Evolutionary conservation across 192 early-diverging fungal genomes (phyloP).

Genomic region (Phlyctochytrium bullatum): DNA sequence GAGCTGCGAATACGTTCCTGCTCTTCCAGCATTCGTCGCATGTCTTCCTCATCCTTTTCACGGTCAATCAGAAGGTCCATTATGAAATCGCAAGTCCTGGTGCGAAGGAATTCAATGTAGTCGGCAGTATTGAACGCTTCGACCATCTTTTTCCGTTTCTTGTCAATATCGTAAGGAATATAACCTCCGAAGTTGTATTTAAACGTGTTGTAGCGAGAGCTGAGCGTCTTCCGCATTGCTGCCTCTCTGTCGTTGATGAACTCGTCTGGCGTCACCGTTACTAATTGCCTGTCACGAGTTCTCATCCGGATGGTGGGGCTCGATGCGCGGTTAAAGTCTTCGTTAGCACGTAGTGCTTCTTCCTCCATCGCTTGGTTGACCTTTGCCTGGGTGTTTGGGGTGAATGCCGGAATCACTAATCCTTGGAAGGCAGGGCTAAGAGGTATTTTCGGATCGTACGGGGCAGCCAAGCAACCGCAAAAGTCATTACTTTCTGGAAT

Average conservation of each 20-base stretch:
- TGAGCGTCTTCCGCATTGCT: slow-evolving; percentile 49
- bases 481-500: slow-evolving; percentile 27
- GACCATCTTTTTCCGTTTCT: slow-evolving; percentile 18
- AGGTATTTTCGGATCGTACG: slow-evolving; percentile 33
- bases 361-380: neutral
- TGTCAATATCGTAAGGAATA: slow-evolving; percentile 42
- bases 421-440: slow-evolving; percentile 24
- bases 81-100: slow-evolving; percentile 39
- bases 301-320: slow-evolving; percentile 29
- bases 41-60: slow-evolving; percentile 30
- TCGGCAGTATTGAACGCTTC: slow-evolving; percentile 24
- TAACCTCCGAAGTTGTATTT: slow-evolving; percentile 60
- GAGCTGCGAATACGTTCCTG: slow-evolving; percentile 14
- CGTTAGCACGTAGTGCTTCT: no score
- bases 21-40: slow-evolving; percentile 30
- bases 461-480: slow-evolving; percentile 42
- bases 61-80: slow-evolving; percentile 39
- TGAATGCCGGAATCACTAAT: slow-evolving; percentile 7
- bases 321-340: slow-evolving; percentile 2
- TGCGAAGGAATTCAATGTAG: slow-evolving; percentile 38
- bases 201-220: slow-evolving; percentile 43
- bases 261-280: slow-evolving; percentile 34
- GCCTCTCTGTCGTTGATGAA: slow-evolving; percentile 39
- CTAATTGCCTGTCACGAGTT: slow-evolving; percentile 23
- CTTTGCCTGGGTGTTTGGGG: slow-evolving; percentile 13